Percentiles rank a stretch among this genome's conserved stretches.
Conservation (phyloP, 2,329 filamentous ascomycete species). For the Stemphylium beticola region DNA sequence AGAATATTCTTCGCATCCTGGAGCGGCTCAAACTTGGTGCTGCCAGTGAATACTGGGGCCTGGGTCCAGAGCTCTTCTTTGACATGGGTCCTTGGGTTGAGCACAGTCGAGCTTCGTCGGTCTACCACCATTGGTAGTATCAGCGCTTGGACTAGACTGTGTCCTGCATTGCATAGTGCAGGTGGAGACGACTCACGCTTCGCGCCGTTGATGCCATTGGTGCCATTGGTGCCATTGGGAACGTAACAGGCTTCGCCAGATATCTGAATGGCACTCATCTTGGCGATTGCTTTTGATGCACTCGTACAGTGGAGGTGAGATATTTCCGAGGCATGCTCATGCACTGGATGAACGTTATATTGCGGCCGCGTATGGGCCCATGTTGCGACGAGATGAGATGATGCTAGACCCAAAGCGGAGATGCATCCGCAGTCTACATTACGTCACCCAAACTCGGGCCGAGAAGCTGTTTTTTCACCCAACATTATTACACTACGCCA, state of each 20-base stretch:
- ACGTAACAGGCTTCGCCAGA: slow-evolving; percentile 21
- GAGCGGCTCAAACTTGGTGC: slow-evolving; percentile 72
- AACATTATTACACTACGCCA: neutral
- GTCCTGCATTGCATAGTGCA: slow-evolving; percentile 6
- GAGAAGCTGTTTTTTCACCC: too few species aligned
- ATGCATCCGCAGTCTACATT: slow-evolving; percentile 9
- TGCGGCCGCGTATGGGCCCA: neutral
- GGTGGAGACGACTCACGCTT: slow-evolving; percentile 37
- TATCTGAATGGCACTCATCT: slow-evolving; percentile 38
- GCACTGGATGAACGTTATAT: neutral
- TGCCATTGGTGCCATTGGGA: slow-evolving; percentile 20
- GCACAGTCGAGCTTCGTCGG: slow-evolving; percentile 46
- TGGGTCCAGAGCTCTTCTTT: slow-evolving; percentile 73
- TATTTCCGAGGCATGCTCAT: slow-evolving; percentile 1
- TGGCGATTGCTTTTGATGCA: slow-evolving; percentile 1
- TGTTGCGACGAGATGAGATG: neutral
- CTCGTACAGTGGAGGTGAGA: neutral
- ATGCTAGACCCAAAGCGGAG: slow-evolving; percentile 5
- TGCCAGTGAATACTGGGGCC: slow-evolving; percentile 72
- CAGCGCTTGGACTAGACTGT: slow-evolving; percentile 11
- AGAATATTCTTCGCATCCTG: slow-evolving; percentile 78
- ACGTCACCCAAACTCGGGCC: slow-evolving; percentile 1
- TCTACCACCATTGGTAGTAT: slow-evolving; percentile 21
- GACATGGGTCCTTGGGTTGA: slow-evolving; percentile 51
- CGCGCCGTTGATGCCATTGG: slow-evolving; percentile 28